Evolutionary conservation across 2,329 filamentous ascomycete species (phyloP), one percentile per base, ranked within the genome.

Genomic region (Bipolaris gigantea): DNA sequence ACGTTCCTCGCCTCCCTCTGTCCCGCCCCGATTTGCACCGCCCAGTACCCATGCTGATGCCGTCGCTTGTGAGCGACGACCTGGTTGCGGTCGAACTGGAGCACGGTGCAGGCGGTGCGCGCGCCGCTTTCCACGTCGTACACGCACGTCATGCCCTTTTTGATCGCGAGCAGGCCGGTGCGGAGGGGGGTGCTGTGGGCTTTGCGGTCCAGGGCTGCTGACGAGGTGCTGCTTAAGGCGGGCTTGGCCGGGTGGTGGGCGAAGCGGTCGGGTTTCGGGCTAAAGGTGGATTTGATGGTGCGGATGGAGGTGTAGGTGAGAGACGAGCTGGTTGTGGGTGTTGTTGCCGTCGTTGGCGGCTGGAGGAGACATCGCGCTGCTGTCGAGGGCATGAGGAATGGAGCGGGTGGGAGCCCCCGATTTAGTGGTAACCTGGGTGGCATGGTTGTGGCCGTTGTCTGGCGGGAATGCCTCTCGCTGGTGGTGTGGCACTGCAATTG

Each of bases 81-180:
- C 77, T 97, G 89, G 57, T 95, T 92, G 66, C 90, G 83, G 75
- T 99, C 94, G 66, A 99, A 82, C 79, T 97, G 92, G 53, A 99
- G 83, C 48, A 99, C 89, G 13, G 94, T 99, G 80, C 92, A 96
- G 18, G 92, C 83, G 54, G 87, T 89, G 61, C 93, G 87, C 60
- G 83, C 83, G 64, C 90, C 89, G 23, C 89, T 89, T 65, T 86
- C 84, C 0, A 83, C 77, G 70, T 92, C 87, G 81, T 89, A 97
- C 61, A 97, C 78, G 56, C 89, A 92, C 39, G 92, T 96, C 90
- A 99, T 97, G 75, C 94, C 94, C 79, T 92, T 93, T 79, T 99
- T 99, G 72, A 87, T 83, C 11, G 89, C 92, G 42, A 99, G 82
- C 8, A 90, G 87, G 27, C 94, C 94, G 2, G 92, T 87, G 25